Evolutionary conservation across 2,329 filamentous ascomycete species (phyloP).

Genomic region (Mycosphaerella sp.): DNA sequence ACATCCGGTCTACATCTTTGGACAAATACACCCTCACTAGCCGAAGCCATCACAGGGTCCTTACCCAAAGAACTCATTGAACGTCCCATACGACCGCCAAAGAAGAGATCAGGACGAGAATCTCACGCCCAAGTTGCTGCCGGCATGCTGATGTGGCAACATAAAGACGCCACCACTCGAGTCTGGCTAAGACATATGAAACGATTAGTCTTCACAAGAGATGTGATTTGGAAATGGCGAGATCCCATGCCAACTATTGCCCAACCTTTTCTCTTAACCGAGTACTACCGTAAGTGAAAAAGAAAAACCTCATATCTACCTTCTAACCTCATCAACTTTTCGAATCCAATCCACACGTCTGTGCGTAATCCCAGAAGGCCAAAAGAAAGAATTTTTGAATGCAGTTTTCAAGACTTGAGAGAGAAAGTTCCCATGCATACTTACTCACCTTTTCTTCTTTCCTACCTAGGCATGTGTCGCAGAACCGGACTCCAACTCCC

Average conservation of each 20-base stretch:
- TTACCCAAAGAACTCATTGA: slow-evolving; percentile 16
- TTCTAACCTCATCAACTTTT: too few relatives aligned
- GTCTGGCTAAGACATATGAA: slow-evolving; percentile 28
- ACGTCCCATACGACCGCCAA: slow-evolving; percentile 16
- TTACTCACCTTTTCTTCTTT: not conserved
- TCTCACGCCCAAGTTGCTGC: slow-evolving; percentile 15
- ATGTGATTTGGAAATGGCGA: slow-evolving; percentile 28
- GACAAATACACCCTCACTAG: slow-evolving; percentile 18
- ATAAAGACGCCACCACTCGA: slow-evolving; percentile 14
- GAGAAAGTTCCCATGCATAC: not conserved
- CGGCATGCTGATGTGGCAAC: slow-evolving; percentile 28
- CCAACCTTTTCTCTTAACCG: slow-evolving; percentile 30
- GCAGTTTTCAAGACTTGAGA: not conserved
- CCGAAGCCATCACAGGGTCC: slow-evolving; percentile 14
- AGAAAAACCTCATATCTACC: too few relatives aligned
- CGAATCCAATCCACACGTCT: too few relatives aligned
- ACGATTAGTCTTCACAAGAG: slow-evolving; percentile 26
- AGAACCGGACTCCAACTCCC: slow-evolving; percentile 11
- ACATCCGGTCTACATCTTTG: slow-evolving; percentile 31
- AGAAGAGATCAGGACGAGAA: slow-evolving; percentile 8
- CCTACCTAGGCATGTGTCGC: slow-evolving; percentile 3
- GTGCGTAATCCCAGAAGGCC: too few relatives aligned
- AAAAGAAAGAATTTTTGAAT: too few relatives aligned
- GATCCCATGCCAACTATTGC: slow-evolving; percentile 27
- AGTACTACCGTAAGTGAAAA: slow-evolving; percentile 21